Conservation (phyloP, 2,329 filamentous ascomycete species). For the Orbilia ellipsospora region DNA sequence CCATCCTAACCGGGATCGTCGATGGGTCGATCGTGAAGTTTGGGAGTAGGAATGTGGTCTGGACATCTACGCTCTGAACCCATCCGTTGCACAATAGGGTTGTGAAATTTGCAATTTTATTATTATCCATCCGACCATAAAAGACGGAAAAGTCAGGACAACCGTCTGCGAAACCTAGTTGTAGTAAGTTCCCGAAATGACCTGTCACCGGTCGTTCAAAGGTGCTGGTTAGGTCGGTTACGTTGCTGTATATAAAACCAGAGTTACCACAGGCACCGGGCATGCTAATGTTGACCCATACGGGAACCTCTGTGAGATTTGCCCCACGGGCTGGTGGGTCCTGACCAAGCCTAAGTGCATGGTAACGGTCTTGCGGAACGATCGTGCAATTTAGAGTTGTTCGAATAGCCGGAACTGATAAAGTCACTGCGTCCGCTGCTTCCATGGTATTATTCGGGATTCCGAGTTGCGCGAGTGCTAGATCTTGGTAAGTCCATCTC, state of each 20-base stretch:
- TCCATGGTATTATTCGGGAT: slow-evolving; percentile 79
- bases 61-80: slow-evolving; percentile 24
- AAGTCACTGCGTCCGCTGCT: slow-evolving; percentile 72
- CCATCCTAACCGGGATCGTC: slow-evolving; percentile 1
- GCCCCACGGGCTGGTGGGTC: slow-evolving; percentile 60
- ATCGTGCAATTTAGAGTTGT: slow-evolving; percentile 64
- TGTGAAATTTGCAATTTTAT: slow-evolving; percentile 38
- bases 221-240: slow-evolving; percentile 5
- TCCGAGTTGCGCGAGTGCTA: slow-evolving; percentile 73
- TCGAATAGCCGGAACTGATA: slow-evolving; percentile 69
- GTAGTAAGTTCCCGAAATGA: slow-evolving; percentile 29
- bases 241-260: slow-evolving; percentile 23
- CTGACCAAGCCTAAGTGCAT: slow-evolving; percentile 76
- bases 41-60: slow-evolving; percentile 31
- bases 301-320: slow-evolving; percentile 13
- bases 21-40: slow-evolving; percentile 27
- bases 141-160: slow-evolving; percentile 44
- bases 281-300: slow-evolving; percentile 42
- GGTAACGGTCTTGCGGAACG: slow-evolving; percentile 76
- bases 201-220: slow-evolving; percentile 39
- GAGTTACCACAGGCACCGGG: slow-evolving; percentile 37
- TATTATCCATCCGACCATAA: slow-evolving; percentile 37
- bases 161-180: neutral
- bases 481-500: slow-evolving; percentile 68
- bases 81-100: slow-evolving; percentile 43